Evolutionary conservation across 768 basidiomycete species (phyloP), one percentile per base, ranked within the genome.

Genomic region (Tulasnella calospora): DNA sequence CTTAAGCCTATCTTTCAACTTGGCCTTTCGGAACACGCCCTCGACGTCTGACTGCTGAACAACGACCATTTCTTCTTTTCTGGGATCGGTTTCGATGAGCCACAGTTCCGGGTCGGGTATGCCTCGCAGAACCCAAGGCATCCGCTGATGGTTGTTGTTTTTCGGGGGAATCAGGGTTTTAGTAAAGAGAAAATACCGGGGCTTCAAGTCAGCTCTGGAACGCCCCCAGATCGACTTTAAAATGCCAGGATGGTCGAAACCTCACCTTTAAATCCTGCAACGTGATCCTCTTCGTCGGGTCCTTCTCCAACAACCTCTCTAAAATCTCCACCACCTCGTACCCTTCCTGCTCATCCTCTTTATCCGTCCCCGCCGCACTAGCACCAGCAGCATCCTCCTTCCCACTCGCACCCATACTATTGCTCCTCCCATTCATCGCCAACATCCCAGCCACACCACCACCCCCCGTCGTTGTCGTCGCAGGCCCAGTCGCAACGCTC

Each of bases 191-290:
- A 17, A 84, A 84, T 55, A 10, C 5, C 19, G 17, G 19, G 7
- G 3, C 51, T n/a, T 13, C 27, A 61, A n/a, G 0, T 86, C 87
- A 61, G 85, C 69, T 67, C 75, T 71, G 69, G 71, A 69, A 78
- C 46, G 38, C 10, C 44, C 81, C 55, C 47, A 78, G 78, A 27
- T 41, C 51, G 82, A 74, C 76, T n/a, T 30, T 61, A 8, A 8
- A n/a, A 61, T 30, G 7, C n/a, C 84, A 82, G 78, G 86, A 75
- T 57, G 51, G n/a, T n/a, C 10, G 38, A 23, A 36, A 35, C 81
- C 86, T 80, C 82, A 92, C 96, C 89, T 97, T 98, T 81, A 95
- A 90, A 81, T 93, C 88, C 38, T 90, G 89, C 61, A 98, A 87
- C 27, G 90, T 92, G 73, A 97, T 92, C 77, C 96, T 88, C 82